These are phyloP conservation scores for Lyophyllum shimeji DNA, from an alignment of 768 basidiomycete species.

Conservation along the genomic window DNA sequence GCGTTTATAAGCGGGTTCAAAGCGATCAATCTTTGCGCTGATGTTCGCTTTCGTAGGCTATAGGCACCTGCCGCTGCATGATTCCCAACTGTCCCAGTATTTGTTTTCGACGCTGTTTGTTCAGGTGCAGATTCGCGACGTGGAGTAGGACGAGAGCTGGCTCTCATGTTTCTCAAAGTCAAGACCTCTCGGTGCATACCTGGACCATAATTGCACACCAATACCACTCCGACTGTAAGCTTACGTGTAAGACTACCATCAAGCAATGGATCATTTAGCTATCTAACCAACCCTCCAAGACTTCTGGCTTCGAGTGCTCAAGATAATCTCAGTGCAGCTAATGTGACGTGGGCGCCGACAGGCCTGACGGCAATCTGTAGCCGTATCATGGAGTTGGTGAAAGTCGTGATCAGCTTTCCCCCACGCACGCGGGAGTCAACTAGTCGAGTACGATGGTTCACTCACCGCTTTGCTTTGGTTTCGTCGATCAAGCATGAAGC, in stretches of 20 bases:
- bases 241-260: background rate
- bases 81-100: conserved; percentile 82
- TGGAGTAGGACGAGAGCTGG: background rate
- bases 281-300: background rate
- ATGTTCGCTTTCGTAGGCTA: conserved; percentile 58
- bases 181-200: background rate
- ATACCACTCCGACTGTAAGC: background rate
- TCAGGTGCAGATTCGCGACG: conserved; percentile 47
- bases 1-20: conserved; percentile 8
- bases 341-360: no score
- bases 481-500: no score
- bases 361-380: no score
- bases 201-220: background rate
- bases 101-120: conserved; percentile 95
- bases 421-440: no score
- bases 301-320: background rate
- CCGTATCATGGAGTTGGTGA: no score
- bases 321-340: no score
- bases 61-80: conserved; percentile 87
- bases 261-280: background rate
- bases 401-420: no score
- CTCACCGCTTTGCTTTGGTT: no score
- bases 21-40: background rate
- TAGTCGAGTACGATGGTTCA: no score
- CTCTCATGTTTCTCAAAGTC: background rate